A percentile compares a stretch with the other conserved stretches of the same genome.
Conservation (phyloP, 1,139 yeast genomes). For the Blastobotrys illinoisensis region DNA sequence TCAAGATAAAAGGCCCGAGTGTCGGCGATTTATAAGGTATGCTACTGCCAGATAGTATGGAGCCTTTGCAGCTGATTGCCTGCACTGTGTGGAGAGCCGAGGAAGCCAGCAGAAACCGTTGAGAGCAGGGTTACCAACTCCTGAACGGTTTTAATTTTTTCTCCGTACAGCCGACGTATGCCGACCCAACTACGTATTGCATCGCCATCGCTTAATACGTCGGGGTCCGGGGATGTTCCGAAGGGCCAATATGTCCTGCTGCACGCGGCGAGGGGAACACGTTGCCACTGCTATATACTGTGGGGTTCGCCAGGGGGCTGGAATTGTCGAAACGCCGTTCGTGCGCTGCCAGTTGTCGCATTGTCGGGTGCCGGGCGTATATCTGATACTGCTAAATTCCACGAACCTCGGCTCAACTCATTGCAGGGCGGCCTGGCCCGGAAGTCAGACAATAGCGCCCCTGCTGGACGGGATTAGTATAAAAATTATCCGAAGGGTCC, state of each 20-base stretch:
- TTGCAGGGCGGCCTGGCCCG: not conserved
- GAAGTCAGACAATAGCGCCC: not conserved
- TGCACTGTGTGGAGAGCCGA: not conserved
- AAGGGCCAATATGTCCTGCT: no score
- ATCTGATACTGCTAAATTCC: not conserved
- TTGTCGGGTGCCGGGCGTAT: not conserved
- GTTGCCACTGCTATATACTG: no score
- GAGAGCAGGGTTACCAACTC: not conserved
- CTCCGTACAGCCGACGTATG: not conserved
- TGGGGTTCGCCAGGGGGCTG: no score
- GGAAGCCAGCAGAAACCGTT: not conserved
- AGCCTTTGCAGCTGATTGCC: not conserved
- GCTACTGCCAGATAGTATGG: no score
- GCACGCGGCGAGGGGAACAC: no score
- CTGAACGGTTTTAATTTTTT: not conserved
- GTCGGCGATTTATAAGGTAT: not conserved
- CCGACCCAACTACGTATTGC: no score
- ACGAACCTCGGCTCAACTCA: not conserved
- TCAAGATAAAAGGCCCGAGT: no score
- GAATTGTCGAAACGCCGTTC: no score
- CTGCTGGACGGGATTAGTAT: not conserved
- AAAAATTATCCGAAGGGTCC: not conserved
- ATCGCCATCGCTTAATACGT: no score
- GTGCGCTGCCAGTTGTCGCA: no score
- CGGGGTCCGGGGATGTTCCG: no score